Evolutionary conservation across 768 basidiomycete genomes (phyloP).

Genomic region (Heimioporus sp.): DNA sequence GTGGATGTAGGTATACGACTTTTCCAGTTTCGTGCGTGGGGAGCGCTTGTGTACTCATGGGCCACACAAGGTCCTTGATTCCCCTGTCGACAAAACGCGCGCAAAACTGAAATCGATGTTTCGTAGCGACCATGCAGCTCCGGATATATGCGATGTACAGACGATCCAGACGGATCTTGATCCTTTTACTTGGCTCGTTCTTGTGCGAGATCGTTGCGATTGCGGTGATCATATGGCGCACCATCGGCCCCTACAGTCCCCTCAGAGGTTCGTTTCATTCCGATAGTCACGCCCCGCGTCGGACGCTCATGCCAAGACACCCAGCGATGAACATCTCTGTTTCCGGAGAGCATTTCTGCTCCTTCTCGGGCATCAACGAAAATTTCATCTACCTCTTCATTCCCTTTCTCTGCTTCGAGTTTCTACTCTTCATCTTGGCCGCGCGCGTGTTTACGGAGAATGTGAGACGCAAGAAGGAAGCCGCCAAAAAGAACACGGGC

Average conservation of each 20-base stretch:
- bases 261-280: conserved; percentile 17
- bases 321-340: conserved; percentile 7
- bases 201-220: conserved; percentile 24
- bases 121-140: conserved; percentile 30
- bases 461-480: neutral
- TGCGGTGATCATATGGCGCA: conserved; percentile 22
- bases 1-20: conserved; percentile 20
- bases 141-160: conserved; percentile 34
- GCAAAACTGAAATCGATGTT: conserved; percentile 6
- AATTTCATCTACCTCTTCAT: conserved; percentile 28
- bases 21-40: conserved; percentile 33
- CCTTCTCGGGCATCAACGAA: conserved; percentile 20
- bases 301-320: neutral
- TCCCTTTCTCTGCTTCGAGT: conserved; percentile 31
- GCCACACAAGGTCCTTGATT: conserved; percentile 27
- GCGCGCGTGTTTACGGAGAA: conserved; percentile 14
- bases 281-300: neutral
- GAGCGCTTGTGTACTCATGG: conserved; percentile 30
- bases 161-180: conserved; percentile 19
- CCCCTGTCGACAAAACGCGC: neutral
- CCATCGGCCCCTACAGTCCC: conserved; percentile 24
- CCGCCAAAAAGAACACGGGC: neutral
- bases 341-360: conserved; percentile 15
- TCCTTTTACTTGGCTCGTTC: conserved; percentile 18
- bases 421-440: conserved; percentile 22